These are phyloP conservation scores for Margaritispora aquatica DNA, from an alignment of 495 filamentous ascomycete genomes.

Conservation along the genomic window DNA sequence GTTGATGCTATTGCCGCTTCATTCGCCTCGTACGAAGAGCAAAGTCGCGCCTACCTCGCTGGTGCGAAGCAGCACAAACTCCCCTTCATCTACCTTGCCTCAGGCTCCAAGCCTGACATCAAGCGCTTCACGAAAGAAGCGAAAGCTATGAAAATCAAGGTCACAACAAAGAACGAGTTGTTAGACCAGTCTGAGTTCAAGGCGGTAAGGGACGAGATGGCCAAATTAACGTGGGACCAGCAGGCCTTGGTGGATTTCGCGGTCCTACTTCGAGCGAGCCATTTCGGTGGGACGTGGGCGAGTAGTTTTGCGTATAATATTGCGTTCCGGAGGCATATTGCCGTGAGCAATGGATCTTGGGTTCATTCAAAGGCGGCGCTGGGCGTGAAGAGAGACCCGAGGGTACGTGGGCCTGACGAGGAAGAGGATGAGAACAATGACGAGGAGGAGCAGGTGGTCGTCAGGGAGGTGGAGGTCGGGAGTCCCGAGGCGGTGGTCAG, in stretches of 20 bases:
- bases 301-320: conserved; percentile 32
- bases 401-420: neutral
- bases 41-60: conserved; percentile 5
- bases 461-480: too few relatives aligned
- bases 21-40: conserved; percentile 5
- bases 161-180: conserved; percentile 26
- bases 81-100: conserved; percentile 28
- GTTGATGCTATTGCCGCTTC: conserved; percentile 9
- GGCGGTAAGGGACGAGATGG: conserved; percentile 17
- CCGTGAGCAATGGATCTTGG: conserved; percentile 3
- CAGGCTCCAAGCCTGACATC: conserved; percentile 14
- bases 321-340: conserved; percentile 27
- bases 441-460: too few relatives aligned
- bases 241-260: conserved; percentile 32
- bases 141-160: conserved; percentile 20
- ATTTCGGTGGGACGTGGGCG: conserved; percentile 27
- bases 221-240: conserved; percentile 28
- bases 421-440: neutral
- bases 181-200: conserved; percentile 8
- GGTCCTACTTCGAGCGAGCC: conserved; percentile 28
- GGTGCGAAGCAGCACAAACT: conserved; percentile 4
- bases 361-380: neutral
- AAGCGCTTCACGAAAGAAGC: neutral
- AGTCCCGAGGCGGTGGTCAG: neutral
- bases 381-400: neutral